These are phyloP conservation scores for Annulohypoxylon nitens DNA, from an alignment of 495 filamentous ascomycete species.

Conservation along the genomic window DNA sequence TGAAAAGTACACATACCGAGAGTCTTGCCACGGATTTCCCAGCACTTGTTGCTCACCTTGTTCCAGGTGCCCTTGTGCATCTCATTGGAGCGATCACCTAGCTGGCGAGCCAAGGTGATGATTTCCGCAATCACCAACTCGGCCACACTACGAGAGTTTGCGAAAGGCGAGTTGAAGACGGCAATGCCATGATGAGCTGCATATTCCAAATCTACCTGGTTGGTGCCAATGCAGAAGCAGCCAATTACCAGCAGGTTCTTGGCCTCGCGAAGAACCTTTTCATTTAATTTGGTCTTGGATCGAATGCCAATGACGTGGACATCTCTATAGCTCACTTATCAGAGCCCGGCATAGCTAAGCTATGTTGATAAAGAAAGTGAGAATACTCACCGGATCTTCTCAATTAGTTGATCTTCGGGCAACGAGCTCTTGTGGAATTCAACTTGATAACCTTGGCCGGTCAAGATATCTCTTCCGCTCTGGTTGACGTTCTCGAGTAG, in stretches of 20 bases:
- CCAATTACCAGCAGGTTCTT: constrained; percentile 96
- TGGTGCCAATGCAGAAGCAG: constrained; percentile 99
- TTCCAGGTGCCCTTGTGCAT: constrained; percentile 97
- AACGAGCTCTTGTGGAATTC: constrained; percentile 90
- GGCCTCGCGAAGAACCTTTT: constrained; percentile 85
- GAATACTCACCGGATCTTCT: constrained; percentile 86
- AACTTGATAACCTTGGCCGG: constrained; percentile 92
- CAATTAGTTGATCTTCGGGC: constrained; percentile 91
- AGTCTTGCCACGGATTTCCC: constrained; percentile 98
- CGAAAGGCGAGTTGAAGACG: constrained; percentile 99
- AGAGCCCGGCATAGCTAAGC: constrained; percentile 21
- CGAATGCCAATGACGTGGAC: constrained; percentile 98
- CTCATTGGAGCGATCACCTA: constrained; percentile 93
- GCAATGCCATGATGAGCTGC: constrained; percentile 93
- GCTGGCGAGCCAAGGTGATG: constrained; percentile 88
- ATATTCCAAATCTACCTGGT: constrained; percentile 95
- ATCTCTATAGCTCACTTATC: constrained; percentile 67
- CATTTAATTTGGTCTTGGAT: constrained; percentile 95
- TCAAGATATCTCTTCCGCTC: constrained; percentile 85
- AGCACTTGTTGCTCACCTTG: constrained; percentile 95
- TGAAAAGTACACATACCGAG: constrained; percentile 68
- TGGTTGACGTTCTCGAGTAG: constrained; percentile 96
- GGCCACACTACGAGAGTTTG: constrained; percentile 96
- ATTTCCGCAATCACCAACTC: constrained; percentile 96
- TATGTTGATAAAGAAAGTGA: constrained; percentile 18